Percentiles rank a stretch among this genome's conserved stretches.
phyloP scores from a whole-genome alignment of 495 filamentous ascomycete genomes.

The Parmelia sp. region DNA sequence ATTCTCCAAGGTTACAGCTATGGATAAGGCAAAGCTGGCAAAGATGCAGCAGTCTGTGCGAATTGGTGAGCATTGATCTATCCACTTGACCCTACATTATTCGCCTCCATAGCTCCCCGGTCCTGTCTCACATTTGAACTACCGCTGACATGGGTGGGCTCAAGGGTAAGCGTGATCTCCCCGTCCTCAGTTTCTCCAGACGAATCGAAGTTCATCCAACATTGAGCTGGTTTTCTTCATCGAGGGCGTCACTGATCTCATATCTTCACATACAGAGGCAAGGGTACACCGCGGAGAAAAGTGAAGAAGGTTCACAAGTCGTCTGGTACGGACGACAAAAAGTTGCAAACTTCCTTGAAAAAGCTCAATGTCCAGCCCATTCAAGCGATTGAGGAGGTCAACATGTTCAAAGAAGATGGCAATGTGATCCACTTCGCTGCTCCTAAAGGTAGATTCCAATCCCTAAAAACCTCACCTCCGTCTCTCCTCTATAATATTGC shows the following conservation, averaged over 20 bases:
- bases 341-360: conserved; percentile 90
- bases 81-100: conserved; percentile 10
- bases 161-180: conserved; percentile 34
- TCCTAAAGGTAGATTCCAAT: conserved; percentile 70
- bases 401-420: conserved; percentile 99
- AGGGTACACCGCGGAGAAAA: conserved; percentile 96
- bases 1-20: conserved; percentile 20
- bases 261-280: conserved; percentile 57
- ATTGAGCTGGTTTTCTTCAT: background rate
- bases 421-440: conserved; percentile 99
- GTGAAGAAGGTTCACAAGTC: conserved; percentile 94
- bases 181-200: background rate
- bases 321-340: conserved; percentile 94
- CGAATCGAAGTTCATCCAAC: background rate
- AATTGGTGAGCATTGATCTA: conserved; percentile 40
- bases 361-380: conserved; percentile 96
- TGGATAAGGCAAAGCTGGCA: conserved; percentile 55
- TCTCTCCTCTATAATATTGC: conserved; percentile 2
- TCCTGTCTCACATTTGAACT: background rate
- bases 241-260: background rate
- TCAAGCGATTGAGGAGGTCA: conserved; percentile 98
- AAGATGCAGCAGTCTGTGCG: conserved; percentile 51
- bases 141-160: conserved; percentile 17
- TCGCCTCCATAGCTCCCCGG: background rate
- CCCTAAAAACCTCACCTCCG: background rate